These are phyloP conservation scores for Zygnema circumcarinatum DNA, from an alignment of 139 green algal genomes.

Conservation along the genomic window DNA sequence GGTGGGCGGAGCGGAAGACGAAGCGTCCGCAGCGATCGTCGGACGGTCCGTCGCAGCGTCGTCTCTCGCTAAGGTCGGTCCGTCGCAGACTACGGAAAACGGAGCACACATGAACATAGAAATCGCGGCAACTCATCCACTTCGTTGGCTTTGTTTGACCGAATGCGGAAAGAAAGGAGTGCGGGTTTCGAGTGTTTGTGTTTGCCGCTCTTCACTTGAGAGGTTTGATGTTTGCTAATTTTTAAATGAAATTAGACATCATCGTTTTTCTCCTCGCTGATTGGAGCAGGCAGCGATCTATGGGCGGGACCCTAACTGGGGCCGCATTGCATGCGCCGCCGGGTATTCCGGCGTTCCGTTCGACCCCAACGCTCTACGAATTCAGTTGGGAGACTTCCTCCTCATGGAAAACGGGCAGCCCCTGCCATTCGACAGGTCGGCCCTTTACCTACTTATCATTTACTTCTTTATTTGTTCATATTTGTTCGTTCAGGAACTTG, in stretches of 20 bases:
- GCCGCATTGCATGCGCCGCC: slow-evolving; percentile 92
- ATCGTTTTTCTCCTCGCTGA: too few species aligned
- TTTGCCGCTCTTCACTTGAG: too few species aligned
- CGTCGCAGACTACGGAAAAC: not conserved
- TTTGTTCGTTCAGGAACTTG: too few species aligned
- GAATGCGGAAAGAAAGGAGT: too few species aligned
- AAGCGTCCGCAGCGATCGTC: slow-evolving; percentile 73
- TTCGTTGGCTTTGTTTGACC: too few species aligned
- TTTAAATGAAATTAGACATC: too few species aligned
- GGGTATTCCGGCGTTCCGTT: slow-evolving; percentile 91
- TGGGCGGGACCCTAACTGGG: slow-evolving; percentile 98
- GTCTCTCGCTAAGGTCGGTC: slow-evolving; percentile 83
- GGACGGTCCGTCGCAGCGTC: slow-evolving; percentile 82
- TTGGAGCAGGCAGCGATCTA: slow-evolving; percentile 91
- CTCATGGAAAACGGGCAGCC: slow-evolving; percentile 95
- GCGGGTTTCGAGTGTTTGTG: too few species aligned
- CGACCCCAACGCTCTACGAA: slow-evolving; percentile 78
- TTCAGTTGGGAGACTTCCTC: slow-evolving; percentile 74
- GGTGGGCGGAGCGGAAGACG: slow-evolving; percentile 64
- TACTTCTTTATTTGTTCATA: not conserved
- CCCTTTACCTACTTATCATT: not conserved
- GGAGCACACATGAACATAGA: not conserved
- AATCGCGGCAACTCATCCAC: too few species aligned
- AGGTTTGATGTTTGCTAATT: too few species aligned
- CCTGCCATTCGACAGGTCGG: slow-evolving; percentile 84